phyloP scores from a whole-genome alignment of 2,329 filamentous ascomycete species.

The Pezicula rhizophila region DNA sequence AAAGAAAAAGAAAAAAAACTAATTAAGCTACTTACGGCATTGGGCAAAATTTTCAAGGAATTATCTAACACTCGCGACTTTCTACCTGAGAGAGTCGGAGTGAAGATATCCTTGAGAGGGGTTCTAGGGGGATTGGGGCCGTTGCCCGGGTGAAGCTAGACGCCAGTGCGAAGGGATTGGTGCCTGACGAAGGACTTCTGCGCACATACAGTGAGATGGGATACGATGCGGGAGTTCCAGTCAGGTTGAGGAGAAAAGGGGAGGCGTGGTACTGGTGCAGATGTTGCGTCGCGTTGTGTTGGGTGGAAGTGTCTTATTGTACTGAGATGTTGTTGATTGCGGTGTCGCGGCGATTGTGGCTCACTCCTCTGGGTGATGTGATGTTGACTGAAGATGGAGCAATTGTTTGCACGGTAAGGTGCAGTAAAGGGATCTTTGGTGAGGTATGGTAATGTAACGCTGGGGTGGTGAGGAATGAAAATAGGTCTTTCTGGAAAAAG shows the following conservation, averaged over 20 bases:
- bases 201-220: not conserved
- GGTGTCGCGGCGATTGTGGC: not conserved
- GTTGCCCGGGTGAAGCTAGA: not conserved
- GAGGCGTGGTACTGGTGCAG: not conserved
- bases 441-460: not conserved
- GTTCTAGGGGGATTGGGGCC: conserved; percentile 4
- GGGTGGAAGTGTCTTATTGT: not conserved
- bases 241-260: not conserved
- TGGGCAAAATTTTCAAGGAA: conserved; percentile 14
- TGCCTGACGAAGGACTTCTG: not conserved
- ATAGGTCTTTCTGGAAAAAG: not conserved
- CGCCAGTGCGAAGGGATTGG: not conserved
- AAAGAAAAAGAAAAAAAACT: not conserved
- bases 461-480: not conserved
- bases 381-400: not conserved
- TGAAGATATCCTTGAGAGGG: conserved; percentile 22
- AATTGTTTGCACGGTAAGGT: not conserved
- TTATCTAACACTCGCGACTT: conserved; percentile 26
- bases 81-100: conserved; percentile 27
- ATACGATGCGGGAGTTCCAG: not conserved
- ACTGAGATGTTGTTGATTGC: not conserved
- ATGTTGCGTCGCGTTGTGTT: not conserved
- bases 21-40: conserved; percentile 17
- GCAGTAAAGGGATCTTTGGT: not conserved
- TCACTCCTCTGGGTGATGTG: not conserved